Evolutionary conservation across 2,329 filamentous ascomycete genomes (phyloP).

Genomic region (Claviceps sp.): DNA sequence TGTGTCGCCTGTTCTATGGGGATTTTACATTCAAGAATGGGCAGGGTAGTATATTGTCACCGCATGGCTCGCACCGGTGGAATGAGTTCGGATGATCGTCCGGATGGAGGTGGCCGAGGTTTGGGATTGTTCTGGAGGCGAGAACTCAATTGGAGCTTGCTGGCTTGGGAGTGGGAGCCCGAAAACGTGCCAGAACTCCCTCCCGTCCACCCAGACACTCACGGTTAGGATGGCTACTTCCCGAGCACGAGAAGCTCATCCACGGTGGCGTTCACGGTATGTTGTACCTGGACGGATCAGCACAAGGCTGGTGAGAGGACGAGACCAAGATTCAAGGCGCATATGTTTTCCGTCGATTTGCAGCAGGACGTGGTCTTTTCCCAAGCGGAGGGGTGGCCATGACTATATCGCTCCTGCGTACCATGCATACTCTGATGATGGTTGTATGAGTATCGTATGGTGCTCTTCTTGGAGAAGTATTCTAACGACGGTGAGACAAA

Average conservation of each 20-base stretch:
- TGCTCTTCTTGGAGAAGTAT: background rate
- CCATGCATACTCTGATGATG: background rate
- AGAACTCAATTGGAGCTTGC: slow-evolving; percentile 75
- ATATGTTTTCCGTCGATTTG: background rate
- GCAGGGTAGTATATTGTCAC: slow-evolving; percentile 66
- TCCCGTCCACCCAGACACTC: slow-evolving; percentile 33
- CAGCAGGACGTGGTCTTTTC: background rate
- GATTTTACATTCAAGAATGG: slow-evolving; percentile 85
- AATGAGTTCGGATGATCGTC: slow-evolving; percentile 61
- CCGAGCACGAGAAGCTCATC: slow-evolving; percentile 22
- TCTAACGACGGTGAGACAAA: background rate
- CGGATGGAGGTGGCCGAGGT: slow-evolving; percentile 42
- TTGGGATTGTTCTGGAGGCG: slow-evolving; percentile 58
- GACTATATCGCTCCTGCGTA: background rate
- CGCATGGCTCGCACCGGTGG: slow-evolving; percentile 74
- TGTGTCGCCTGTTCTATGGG: slow-evolving; percentile 97
- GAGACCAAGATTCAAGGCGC: background rate
- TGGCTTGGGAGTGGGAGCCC: slow-evolving; percentile 64
- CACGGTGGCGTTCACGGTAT: slow-evolving; percentile 3
- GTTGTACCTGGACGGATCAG: background rate
- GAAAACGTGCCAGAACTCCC: slow-evolving; percentile 25
- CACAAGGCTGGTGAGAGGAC: background rate
- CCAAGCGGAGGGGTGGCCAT: background rate
- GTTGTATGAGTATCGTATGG: background rate
- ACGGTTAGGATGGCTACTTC: slow-evolving; percentile 35